Conservation (phyloP, 257 asterid genomes). For the Marsdenia floribunda region DNA sequence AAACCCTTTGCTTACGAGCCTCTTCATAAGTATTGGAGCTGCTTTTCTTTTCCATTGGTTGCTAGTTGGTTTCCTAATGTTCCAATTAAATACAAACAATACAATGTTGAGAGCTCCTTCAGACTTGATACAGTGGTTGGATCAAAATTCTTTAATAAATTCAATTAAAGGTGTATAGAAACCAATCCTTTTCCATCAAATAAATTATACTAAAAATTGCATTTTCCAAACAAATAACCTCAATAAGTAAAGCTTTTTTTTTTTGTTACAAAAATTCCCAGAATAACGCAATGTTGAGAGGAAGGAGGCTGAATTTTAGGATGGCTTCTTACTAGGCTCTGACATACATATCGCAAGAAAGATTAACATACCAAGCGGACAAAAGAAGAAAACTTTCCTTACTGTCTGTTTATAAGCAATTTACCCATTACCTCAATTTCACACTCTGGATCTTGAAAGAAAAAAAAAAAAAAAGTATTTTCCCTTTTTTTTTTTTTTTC, state of each 20-base stretch:
- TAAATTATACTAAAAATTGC: background rate
- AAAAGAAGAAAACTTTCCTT: too few relatives aligned
- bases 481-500: background rate
- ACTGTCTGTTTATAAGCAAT: background rate
- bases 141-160: background rate
- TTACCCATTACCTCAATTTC: background rate
- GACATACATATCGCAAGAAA: background rate
- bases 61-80: constrained; percentile 7
- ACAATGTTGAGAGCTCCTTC: background rate
- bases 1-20: constrained; percentile 62
- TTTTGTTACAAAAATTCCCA: background rate
- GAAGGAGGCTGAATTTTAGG: background rate
- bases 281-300: background rate
- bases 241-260: background rate
- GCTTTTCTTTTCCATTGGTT: constrained; percentile 39
- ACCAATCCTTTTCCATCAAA: background rate
- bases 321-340: background rate
- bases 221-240: background rate
- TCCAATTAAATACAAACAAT: constrained; percentile 13
- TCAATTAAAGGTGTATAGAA: background rate
- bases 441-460: background rate
- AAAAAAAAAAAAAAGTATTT: background rate
- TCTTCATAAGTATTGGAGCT: constrained; percentile 51
- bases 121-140: background rate
- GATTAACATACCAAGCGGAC: background rate